phyloP scores from a whole-genome alignment of 352 stramenopile species.

The Globisporangium nagaii region DNA sequence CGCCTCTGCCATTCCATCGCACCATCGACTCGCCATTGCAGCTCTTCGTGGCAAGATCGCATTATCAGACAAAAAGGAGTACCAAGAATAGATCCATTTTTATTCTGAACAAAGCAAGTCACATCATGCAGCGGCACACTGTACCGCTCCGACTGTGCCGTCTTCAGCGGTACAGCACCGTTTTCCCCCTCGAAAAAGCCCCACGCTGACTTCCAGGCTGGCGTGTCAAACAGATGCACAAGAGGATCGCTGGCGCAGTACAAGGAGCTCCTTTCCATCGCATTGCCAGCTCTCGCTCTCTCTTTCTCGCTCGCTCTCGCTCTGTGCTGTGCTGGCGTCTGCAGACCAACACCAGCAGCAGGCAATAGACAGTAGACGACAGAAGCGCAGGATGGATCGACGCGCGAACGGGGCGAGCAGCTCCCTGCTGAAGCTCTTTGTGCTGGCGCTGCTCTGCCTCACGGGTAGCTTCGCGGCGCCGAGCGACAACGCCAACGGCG shows the following conservation, averaged over 20 bases:
- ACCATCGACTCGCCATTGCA: neutral
- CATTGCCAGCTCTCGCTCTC: neutral
- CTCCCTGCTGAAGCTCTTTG: constrained; percentile 1
- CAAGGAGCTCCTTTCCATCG: neutral
- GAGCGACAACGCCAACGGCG: constrained; percentile 4
- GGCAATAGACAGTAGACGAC: no score
- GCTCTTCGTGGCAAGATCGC: neutral
- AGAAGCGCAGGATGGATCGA: neutral
- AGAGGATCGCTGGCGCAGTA: neutral
- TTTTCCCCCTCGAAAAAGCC: neutral
- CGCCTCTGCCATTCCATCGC: no score
- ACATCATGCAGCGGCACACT: neutral
- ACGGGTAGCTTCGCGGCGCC: neutral
- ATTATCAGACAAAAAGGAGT: constrained; percentile 2
- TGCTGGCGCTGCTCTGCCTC: neutral
- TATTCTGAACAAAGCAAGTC: no score
- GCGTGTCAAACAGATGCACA: constrained; percentile 2
- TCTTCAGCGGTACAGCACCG: neutral
- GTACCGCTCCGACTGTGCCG: neutral
- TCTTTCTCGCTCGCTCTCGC: neutral
- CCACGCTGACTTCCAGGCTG: neutral
- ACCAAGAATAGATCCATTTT: neutral
- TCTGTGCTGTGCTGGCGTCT: neutral
- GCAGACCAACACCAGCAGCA: neutral
- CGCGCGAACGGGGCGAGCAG: neutral